These are phyloP conservation scores for Syncephalastrum monosporum DNA, from an alignment of 371 early-diverging fungal species.

Conservation along the genomic window DNA sequence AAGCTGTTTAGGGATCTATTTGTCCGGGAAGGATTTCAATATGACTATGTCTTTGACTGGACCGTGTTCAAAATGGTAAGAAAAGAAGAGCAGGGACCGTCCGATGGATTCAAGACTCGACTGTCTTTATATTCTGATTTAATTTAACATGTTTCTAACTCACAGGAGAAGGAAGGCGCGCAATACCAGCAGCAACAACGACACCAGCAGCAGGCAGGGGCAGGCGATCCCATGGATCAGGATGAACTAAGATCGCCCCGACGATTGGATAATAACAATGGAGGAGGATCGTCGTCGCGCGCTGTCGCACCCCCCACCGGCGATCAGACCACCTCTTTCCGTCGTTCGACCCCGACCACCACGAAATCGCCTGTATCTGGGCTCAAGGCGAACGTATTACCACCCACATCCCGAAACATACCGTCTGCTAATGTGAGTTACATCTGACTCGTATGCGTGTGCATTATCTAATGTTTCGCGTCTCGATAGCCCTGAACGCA, in stretches of 20 bases:
- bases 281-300: slow-evolving; percentile 19
- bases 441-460: too few relatives aligned
- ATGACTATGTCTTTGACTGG: slow-evolving; percentile 99
- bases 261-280: neutral
- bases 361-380: slow-evolving; percentile 9
- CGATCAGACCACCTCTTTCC: slow-evolving; percentile 17
- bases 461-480: too few relatives aligned
- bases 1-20: slow-evolving; percentile 96
- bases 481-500: too few relatives aligned
- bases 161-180: slow-evolving; percentile 16
- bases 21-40: slow-evolving; percentile 90
- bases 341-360: slow-evolving; percentile 16
- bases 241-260: slow-evolving; percentile 3
- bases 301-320: slow-evolving; percentile 7
- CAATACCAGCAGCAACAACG: slow-evolving; percentile 12
- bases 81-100: neutral
- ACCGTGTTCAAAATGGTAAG: slow-evolving; percentile 52
- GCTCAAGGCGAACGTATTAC: slow-evolving; percentile 14
- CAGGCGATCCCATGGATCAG: slow-evolving; percentile 3
- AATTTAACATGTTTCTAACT: neutral
- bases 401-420: slow-evolving; percentile 19
- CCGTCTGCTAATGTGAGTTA: slow-evolving; percentile 21
- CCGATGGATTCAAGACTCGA: neutral
- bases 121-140: neutral
- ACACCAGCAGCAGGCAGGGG: slow-evolving; percentile 7